A percentile compares a stretch with the other conserved stretches of the same genome.
Conservation (phyloP, 139 green algal genomes). For the Closterium sp. region DNA sequence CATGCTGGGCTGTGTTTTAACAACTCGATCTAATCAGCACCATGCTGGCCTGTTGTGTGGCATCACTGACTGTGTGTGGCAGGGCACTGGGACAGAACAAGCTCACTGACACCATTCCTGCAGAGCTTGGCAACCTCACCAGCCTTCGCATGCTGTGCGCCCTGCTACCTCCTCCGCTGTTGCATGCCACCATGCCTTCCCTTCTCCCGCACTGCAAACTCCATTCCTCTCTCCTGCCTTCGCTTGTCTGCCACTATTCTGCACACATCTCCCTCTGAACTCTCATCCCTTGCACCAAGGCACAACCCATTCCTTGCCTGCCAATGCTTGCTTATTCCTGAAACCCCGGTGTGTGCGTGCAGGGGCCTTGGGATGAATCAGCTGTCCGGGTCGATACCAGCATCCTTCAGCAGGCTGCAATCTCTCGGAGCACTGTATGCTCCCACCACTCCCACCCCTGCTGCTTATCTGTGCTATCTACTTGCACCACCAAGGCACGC, state of each 20-base stretch:
- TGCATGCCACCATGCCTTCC: not conserved
- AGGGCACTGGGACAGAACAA: not conserved
- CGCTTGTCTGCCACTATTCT: no score
- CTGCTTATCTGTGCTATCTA: not conserved
- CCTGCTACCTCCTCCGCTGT: not conserved
- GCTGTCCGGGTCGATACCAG: not conserved
- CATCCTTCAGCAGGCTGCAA: not conserved
- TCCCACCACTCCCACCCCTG: not conserved
- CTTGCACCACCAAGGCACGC: no score
- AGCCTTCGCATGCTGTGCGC: not conserved
- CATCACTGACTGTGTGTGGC: not conserved
- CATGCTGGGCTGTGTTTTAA: no score
- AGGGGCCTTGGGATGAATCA: not conserved
- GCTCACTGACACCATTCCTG: not conserved
- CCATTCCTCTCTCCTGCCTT: no score
- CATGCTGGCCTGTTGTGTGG: no score
- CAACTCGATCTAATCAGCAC: no score
- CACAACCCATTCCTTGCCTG: no score
- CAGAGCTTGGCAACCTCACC: not conserved
- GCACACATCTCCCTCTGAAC: no score
- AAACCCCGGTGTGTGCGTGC: not conserved
- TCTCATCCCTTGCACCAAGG: no score
- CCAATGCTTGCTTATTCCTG: no score
- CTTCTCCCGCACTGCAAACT: not conserved
- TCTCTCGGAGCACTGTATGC: not conserved